Conservation (phyloP, 257 asterid species). For the Jaltomata sinuosa region DNA sequence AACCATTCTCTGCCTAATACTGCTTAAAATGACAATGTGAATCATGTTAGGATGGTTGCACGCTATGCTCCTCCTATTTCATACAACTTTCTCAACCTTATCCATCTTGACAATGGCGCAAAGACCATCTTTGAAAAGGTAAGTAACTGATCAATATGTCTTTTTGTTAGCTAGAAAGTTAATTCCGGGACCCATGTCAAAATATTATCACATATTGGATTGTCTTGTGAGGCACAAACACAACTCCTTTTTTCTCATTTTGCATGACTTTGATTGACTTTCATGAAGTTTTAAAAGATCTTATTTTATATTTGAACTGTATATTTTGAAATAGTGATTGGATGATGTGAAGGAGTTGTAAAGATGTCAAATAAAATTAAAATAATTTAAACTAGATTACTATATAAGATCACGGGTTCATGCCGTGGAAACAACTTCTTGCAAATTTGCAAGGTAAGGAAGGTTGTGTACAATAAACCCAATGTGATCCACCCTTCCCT, state of each 20-base stretch:
- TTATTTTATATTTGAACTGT: neutral
- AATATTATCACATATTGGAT: neutral
- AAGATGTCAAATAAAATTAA: neutral
- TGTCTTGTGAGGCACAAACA: neutral
- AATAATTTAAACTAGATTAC: neutral
- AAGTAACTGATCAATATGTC: neutral
- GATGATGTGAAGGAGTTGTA: neutral
- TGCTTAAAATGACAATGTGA: neutral
- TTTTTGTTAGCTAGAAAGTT: neutral
- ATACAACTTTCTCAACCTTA: conserved; percentile 79
- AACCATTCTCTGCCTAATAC: neutral
- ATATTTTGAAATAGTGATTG: neutral
- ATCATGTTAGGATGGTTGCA: conserved; percentile 58
- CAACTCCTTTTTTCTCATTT: neutral
- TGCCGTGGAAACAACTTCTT: neutral
- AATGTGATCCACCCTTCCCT: neutral
- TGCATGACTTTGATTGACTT: neutral
- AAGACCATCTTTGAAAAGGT: conserved; percentile 73
- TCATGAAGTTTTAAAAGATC: neutral
- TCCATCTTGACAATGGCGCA: conserved; percentile 34
- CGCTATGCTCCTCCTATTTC: conserved; percentile 81
- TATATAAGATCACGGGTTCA: neutral
- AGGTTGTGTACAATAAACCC: neutral
- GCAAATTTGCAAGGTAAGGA: neutral
- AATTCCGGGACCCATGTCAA: neutral